phyloP scores from a whole-genome alignment of 352 stramenopile genomes.

The Phytophthora hibernalis region DNA sequence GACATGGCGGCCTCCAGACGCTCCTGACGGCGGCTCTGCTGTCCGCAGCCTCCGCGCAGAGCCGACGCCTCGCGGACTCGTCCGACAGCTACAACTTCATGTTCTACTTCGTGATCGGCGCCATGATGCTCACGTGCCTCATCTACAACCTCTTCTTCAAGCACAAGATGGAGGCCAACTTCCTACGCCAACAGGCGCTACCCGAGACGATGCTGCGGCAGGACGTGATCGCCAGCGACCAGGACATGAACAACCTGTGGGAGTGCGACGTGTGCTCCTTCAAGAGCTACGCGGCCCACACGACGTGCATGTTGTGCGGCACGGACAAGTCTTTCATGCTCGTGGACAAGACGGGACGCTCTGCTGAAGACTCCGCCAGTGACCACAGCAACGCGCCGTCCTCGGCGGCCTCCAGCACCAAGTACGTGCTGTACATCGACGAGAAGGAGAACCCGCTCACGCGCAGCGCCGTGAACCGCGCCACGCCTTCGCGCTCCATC shows the following conservation, averaged over 20 bases:
- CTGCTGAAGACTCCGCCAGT: constrained; percentile 45
- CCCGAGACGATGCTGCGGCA: constrained; percentile 88
- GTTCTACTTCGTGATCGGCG: constrained; percentile 90
- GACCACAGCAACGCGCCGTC: constrained; percentile 46
- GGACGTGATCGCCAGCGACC: constrained; percentile 89
- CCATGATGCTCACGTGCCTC: constrained; percentile 88
- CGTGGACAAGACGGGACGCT: constrained; percentile 53
- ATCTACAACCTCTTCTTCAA: constrained; percentile 93
- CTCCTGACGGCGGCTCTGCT: background rate
- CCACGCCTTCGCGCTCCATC: constrained; percentile 17
- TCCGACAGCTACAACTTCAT: constrained; percentile 89
- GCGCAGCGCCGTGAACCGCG: constrained; percentile 30
- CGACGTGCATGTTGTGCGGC: constrained; percentile 91
- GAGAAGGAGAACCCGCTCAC: constrained; percentile 63
- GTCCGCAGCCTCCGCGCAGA: background rate
- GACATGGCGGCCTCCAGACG: background rate
- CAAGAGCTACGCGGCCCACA: constrained; percentile 90
- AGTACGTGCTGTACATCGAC: constrained; percentile 80
- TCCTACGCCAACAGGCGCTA: constrained; percentile 71
- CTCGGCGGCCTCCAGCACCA: constrained; percentile 47
- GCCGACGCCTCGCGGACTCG: constrained; percentile 30
- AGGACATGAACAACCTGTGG: constrained; percentile 88
- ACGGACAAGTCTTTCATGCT: constrained; percentile 81
- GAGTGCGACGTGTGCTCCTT: constrained; percentile 94
- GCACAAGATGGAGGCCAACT: constrained; percentile 78